Evolutionary conservation across 495 filamentous ascomycete genomes (phyloP), one percentile per base, ranked within the genome.

Genomic region (Xylaria scruposa): DNA sequence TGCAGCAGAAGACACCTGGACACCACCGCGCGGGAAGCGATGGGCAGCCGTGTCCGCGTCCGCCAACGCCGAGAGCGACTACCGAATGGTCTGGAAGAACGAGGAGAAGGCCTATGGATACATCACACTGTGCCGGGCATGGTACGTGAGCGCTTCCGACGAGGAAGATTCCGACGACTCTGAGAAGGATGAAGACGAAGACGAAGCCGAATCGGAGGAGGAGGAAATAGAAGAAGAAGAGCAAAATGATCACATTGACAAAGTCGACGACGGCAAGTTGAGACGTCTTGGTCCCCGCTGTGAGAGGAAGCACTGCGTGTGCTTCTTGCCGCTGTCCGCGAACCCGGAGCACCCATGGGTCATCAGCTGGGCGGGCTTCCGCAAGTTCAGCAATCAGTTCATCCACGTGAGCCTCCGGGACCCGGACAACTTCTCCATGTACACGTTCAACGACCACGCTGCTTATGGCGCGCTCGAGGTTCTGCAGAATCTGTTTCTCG

Each of bases 261-360:
- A n/a, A n/a, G n/a, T n/a, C n/a, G n/a, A n/a, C n/a, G n/a, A n/a
- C n/a, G n/a, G n/a, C n/a, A n/a, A n/a, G n/a, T n/a, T n/a, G n/a
- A n/a, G n/a, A n/a, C n/a, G n/a, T n/a, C n/a, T n/a, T n/a, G n/a
- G 29, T 9, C 63, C 63, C 13, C 63, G 47, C 12, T 76, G 75
- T 40, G 77, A 78, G 36, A 71, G 75, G 56, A 78, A 73, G 31
- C 63, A 59, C 13, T 86, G 85, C 72, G 24, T 83, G 17, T 87
- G 85, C 76, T 67, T 75, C 49, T 82, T 82, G 68, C 78, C 75
- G 7, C 75, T 74, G 3, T 26, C 60, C 36, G 36, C 36, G 13
- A 80, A 86, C 56, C 83, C 83, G 0, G 80, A 83, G 9, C 82
- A 85, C 58, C 74, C 79, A 0, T 87, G 77, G 76, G 68, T 79